Conservation (phyloP, 495 filamentous ascomycete species). For the Penicillium samsonianum region DNA sequence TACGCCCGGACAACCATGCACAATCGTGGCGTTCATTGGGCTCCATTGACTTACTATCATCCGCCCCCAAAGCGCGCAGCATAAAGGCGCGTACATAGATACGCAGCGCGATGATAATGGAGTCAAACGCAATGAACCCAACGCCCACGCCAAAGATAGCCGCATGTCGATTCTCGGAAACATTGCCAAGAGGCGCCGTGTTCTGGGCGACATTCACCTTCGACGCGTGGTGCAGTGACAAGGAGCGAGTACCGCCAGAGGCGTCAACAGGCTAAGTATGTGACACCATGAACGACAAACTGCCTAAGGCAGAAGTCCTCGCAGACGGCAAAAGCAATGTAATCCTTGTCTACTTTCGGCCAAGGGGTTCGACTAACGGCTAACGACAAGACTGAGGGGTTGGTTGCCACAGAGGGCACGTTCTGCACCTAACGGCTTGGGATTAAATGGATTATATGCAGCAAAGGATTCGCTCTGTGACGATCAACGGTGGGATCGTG, state of each 20-base stretch:
- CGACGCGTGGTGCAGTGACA: neutral
- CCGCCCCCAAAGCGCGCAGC: neutral
- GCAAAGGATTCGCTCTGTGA: too few relatives aligned
- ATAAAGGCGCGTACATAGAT: slow-evolving; percentile 12
- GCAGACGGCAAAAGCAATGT: slow-evolving; percentile 1
- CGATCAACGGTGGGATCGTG: too few relatives aligned
- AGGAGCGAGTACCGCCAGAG: neutral
- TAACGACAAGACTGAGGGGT: too few relatives aligned
- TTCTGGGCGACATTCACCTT: neutral
- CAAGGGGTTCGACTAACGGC: neutral
- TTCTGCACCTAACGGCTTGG: too few relatives aligned
- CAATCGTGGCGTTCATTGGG: too few relatives aligned
- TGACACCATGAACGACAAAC: neutral
- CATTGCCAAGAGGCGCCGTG: neutral
- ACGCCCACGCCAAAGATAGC: slow-evolving; percentile 13
- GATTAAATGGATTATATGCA: too few relatives aligned
- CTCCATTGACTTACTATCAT: neutral
- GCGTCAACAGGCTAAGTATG: neutral
- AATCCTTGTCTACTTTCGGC: slow-evolving; percentile 1
- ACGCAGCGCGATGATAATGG: slow-evolving; percentile 12
- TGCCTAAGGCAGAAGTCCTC: neutral
- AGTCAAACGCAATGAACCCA: slow-evolving; percentile 14
- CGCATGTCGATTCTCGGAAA: slow-evolving; percentile 10
- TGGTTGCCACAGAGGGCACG: too few relatives aligned
- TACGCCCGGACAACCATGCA: too few relatives aligned